Evolutionary conservation across 2,329 filamentous ascomycete species (phyloP), one percentile per base, ranked within the genome.

Genomic region (Parastagonospora nodorum): DNA sequence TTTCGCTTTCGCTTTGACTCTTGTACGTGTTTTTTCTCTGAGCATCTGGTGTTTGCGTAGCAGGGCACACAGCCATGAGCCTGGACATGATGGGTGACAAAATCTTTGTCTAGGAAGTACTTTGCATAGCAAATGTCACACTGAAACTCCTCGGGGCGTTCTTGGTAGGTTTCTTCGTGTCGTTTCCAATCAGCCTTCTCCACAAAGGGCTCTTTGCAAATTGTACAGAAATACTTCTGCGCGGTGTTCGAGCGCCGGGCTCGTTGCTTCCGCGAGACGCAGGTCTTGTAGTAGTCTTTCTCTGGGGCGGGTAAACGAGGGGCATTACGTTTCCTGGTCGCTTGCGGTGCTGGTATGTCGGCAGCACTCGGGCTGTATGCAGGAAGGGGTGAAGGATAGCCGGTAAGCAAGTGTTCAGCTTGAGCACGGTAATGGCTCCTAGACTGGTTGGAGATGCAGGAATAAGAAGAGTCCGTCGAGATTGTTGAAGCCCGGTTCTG

Each of bases 181-280:
- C 83, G 77, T 68, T 86, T 86, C 85, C 85, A 88, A 68, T 87
- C 84, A 58, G 85, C 85, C 64, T 87, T 87, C 58, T 83, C 78
- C 70, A 84, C 81, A 63, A 87, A 87, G 45, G 82, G 83, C 42
- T 84, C 84, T 58, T 84, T 80, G 68, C 78, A 78, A 5, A 71
- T 71, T 1, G 75, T 78, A 57, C 76, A 79, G 51, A 67, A 70
- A 46, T 69, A 71, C 28, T 60, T 58, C 12, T 66, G 64, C 14
- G 55, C 45, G 32, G 64, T 66, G 10, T 52, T 51, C 4, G 63
- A 59, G 9, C 53, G 48, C 2, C 63, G 54, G 15, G 53, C 53
- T 40, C 66, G 56, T 33, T 64, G 66, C 6, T 45, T 60, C 1
- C 63, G 57, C 2, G 63, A 67, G 9, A 66, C 56, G 29, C 69